A percentile compares a stretch with the other conserved stretches of the same genome.
Evolutionary conservation across 2,329 filamentous ascomycete genomes (phyloP).

Genomic region (Penicillium digitatum): DNA sequence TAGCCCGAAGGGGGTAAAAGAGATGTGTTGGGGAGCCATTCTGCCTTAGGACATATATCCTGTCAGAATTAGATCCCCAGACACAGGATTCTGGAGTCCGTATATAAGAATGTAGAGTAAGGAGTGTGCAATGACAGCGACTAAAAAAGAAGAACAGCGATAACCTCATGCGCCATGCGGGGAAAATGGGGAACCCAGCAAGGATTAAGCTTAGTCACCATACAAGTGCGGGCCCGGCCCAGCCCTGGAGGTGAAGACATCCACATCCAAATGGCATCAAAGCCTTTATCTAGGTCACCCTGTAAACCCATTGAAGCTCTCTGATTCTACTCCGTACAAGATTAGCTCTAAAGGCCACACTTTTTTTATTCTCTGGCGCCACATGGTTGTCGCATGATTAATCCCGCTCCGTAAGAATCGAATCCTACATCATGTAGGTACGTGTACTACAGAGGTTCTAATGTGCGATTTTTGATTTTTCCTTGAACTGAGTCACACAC

Average conservation of each 20-base stretch:
- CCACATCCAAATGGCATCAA: not conserved
- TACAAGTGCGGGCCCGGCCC: too few species aligned
- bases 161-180: conserved; percentile 8
- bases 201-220: conserved; percentile 7
- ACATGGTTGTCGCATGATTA: conserved; percentile 15
- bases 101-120: conserved; percentile 16
- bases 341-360: too few species aligned
- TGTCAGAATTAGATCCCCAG: conserved; percentile 5
- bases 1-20: conserved; percentile 8
- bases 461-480: not conserved
- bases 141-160: not conserved
- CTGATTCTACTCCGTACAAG: not conserved
- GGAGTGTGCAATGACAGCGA: not conserved
- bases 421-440: not conserved
- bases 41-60: conserved; percentile 7
- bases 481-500: not conserved
- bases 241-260: not conserved
- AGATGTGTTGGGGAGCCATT: conserved; percentile 16
- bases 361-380: conserved; percentile 2
- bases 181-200: conserved; percentile 1
- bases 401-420: not conserved
- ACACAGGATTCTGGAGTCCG: conserved; percentile 1
- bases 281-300: not conserved
- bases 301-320: not conserved
- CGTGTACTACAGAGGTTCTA: not conserved